A percentile compares a stretch with the other conserved stretches of the same genome.
Evolutionary conservation across 805 yeast genomes (phyloP).

Genomic region (Teunomyces aglyptinius): DNA sequence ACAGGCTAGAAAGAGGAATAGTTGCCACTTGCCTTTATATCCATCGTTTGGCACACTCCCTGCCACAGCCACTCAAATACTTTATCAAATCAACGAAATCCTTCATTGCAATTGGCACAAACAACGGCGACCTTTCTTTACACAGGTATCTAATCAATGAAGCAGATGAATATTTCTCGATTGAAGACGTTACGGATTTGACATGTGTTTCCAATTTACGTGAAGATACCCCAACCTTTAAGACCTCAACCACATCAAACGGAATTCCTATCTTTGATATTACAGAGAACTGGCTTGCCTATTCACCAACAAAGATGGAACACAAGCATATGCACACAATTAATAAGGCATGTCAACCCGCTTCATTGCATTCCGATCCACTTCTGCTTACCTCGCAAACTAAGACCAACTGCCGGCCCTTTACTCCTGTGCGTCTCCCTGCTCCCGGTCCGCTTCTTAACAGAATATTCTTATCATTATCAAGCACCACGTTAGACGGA

Average conservation of each 20-base stretch:
- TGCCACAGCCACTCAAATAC: conserved; percentile 5
- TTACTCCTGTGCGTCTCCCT: conserved; percentile 48
- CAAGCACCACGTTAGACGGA: conserved; percentile 54
- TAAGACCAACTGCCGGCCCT: conserved; percentile 11
- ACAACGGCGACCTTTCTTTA: conserved; percentile 17
- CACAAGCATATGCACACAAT: conserved; percentile 27
- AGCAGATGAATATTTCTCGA: too few species aligned
- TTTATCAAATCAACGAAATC: conserved; percentile 19
- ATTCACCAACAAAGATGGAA: conserved; percentile 42
- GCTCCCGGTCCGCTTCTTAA: conserved; percentile 46
- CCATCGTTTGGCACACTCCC: neutral
- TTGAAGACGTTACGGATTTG: conserved; percentile 1
- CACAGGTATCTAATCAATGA: neutral
- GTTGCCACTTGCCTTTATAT: neutral
- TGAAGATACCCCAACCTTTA: conserved; percentile 23
- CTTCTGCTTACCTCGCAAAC: conserved; percentile 5
- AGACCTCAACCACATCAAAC: conserved; percentile 30
- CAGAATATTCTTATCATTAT: conserved; percentile 47
- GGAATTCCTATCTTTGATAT: conserved; percentile 47
- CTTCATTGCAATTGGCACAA: conserved; percentile 20
- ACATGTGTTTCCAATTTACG: conserved; percentile 8
- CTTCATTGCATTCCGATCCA: conserved; percentile 6
- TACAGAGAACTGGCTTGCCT: conserved; percentile 49
- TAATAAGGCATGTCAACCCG: neutral
- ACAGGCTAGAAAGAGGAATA: neutral